phyloP scores from a whole-genome alignment of 2,329 filamentous ascomycete genomes.

The Onygenales sp. region DNA sequence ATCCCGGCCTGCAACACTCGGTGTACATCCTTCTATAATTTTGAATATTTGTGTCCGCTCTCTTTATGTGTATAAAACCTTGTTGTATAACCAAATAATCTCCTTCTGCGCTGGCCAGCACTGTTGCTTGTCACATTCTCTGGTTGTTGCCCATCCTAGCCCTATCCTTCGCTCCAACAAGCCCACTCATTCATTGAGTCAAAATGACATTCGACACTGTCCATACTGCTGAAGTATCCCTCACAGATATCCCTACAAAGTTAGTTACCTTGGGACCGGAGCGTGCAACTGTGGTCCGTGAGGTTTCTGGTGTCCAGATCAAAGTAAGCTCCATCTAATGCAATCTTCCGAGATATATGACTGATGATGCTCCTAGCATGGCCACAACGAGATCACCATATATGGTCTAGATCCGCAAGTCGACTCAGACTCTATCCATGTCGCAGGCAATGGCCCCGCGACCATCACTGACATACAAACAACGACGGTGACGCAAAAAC shows the following conservation, averaged over 20 bases:
- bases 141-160: too few relatives aligned
- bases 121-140: too few relatives aligned
- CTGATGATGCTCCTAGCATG: conserved; percentile 29
- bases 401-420: conserved; percentile 45
- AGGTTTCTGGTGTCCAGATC: conserved; percentile 47
- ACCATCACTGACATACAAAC: conserved; percentile 55
- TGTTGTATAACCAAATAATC: too few relatives aligned
- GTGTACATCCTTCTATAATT: too few relatives aligned
- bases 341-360: background rate
- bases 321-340: conserved; percentile 24
- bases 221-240: conserved; percentile 28
- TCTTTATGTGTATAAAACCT: too few relatives aligned
- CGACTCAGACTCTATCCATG: conserved; percentile 49
- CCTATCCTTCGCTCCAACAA: background rate
- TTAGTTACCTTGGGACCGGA: conserved; percentile 55
- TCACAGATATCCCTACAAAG: conserved; percentile 50
- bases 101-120: too few relatives aligned
- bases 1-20: too few relatives aligned
- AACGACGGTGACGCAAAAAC: conserved; percentile 46
- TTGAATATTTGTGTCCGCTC: too few relatives aligned
- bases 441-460: conserved; percentile 50
- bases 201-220: conserved; percentile 9
- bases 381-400: conserved; percentile 48
- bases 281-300: conserved; percentile 51
- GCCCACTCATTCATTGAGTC: background rate